Percentiles rank a stretch among this genome's conserved stretches.
These are phyloP conservation scores for Neurospora sp. DNA, from an alignment of 495 filamentous ascomycete species.

Conservation along the genomic window DNA sequence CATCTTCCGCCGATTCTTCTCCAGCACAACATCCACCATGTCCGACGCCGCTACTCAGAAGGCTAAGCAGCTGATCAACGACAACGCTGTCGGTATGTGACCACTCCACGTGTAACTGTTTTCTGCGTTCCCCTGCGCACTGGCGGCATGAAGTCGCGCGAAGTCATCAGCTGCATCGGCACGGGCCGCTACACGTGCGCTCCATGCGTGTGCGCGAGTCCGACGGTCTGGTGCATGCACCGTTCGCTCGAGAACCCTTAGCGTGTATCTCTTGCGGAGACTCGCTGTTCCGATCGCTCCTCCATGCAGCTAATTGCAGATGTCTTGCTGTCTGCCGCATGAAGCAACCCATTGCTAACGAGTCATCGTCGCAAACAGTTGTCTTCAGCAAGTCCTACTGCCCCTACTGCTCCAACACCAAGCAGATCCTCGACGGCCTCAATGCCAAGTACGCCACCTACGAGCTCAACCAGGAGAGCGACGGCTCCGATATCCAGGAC, in stretches of 20 bases:
- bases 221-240: background rate
- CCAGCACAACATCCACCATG: slow-evolving; percentile 47
- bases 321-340: background rate
- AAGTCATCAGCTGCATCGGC: background rate
- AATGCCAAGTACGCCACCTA: slow-evolving; percentile 65
- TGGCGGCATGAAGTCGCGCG: background rate
- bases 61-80: slow-evolving; percentile 78
- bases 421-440: slow-evolving; percentile 55
- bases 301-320: background rate
- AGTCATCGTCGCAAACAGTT: slow-evolving; percentile 34
- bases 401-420: slow-evolving; percentile 83
- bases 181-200: background rate
- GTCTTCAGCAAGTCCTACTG: slow-evolving; percentile 96
- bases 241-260: background rate
- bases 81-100: slow-evolving; percentile 76
- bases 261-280: background rate
- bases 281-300: background rate
- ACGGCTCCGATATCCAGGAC: slow-evolving; percentile 73
- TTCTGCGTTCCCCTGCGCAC: background rate
- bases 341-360: background rate
- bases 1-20: slow-evolving; percentile 66
- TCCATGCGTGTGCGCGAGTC: background rate
- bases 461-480: slow-evolving; percentile 78
- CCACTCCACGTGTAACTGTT: background rate
- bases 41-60: slow-evolving; percentile 84